Evolutionary conservation across 208 protist species (phyloP).

Genomic region (Jaenimonas drosophilae): DNA sequence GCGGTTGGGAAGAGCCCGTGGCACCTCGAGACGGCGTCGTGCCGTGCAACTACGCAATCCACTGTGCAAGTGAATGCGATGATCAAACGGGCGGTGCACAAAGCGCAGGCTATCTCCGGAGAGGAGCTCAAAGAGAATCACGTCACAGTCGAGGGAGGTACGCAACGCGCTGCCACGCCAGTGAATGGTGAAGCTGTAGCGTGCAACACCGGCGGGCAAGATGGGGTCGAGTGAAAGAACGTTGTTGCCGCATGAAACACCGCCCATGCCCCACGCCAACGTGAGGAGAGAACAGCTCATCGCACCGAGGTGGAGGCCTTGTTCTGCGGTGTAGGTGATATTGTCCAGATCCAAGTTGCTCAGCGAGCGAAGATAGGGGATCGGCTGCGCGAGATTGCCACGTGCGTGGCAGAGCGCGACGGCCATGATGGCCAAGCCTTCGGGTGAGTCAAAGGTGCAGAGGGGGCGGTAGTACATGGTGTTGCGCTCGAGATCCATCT

Average conservation of each 20-base stretch:
- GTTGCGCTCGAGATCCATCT: slow-evolving; percentile 61
- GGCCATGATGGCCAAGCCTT: slow-evolving; percentile 65
- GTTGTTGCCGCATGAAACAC: slow-evolving; percentile 29
- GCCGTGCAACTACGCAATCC: slow-evolving; percentile 37
- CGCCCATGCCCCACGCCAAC: slow-evolving; percentile 68
- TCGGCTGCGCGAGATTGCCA: slow-evolving; percentile 47
- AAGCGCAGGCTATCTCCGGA: slow-evolving; percentile 70
- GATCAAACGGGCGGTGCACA: slow-evolving; percentile 41
- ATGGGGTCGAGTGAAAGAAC: slow-evolving; percentile 60
- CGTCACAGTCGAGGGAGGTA: slow-evolving; percentile 43
- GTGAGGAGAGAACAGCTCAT: slow-evolving; percentile 53
- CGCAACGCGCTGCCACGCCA: slow-evolving; percentile 65
- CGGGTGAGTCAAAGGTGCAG: slow-evolving; percentile 79
- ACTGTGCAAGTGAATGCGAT: slow-evolving; percentile 81
- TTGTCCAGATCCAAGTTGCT: slow-evolving; percentile 80
- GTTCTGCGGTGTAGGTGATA: slow-evolving; percentile 73
- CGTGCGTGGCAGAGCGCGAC: slow-evolving; percentile 55
- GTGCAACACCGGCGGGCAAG: slow-evolving; percentile 55
- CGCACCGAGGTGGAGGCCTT: slow-evolving; percentile 79
- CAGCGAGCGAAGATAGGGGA: slow-evolving; percentile 66
- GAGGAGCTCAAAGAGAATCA: slow-evolving; percentile 75
- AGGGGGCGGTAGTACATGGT: slow-evolving; percentile 74
- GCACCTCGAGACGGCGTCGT: slow-evolving; percentile 27
- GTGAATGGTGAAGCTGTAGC: slow-evolving; percentile 63
- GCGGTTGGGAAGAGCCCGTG: slow-evolving; percentile 28